Conservation (phyloP, 345 rosid species). For the Punica granatum region DNA sequence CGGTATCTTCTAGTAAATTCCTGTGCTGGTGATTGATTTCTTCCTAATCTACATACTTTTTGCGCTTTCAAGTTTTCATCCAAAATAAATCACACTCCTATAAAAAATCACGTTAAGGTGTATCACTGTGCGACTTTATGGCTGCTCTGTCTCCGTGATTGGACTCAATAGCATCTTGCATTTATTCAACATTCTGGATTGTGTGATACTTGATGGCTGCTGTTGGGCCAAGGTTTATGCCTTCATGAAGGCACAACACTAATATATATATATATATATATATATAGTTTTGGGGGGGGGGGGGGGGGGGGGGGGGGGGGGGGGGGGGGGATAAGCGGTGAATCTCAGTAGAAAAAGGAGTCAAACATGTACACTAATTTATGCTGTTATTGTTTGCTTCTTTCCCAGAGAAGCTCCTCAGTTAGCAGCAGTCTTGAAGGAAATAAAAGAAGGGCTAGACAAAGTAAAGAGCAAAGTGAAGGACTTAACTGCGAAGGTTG, state of each 20-base stretch:
- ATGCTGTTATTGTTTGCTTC: background rate
- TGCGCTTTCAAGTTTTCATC: background rate
- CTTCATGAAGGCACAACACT: too few species aligned
- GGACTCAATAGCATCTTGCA: background rate
- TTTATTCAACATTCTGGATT: background rate
- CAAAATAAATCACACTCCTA: background rate
- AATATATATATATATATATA: too few species aligned
- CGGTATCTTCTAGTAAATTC: background rate
- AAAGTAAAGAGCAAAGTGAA: conserved; percentile 59
- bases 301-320: too few species aligned
- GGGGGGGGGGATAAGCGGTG: too few species aligned
- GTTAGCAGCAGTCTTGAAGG: conserved; percentile 52
- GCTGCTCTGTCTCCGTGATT: background rate
- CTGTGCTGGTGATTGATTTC: background rate
- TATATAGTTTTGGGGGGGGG: too few species aligned
- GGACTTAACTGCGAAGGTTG: conserved; percentile 71
- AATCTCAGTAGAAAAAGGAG: too few species aligned
- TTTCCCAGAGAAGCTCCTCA: conserved; percentile 57
- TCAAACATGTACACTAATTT: background rate
- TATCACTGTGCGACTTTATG: background rate
- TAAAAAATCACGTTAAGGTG: background rate
- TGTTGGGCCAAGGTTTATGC: background rate
- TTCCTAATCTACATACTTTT: background rate
- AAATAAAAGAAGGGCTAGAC: conserved; percentile 77
- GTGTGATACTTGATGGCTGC: background rate